A percentile compares a stretch with the other conserved stretches of the same genome.
Evolutionary conservation across 352 stramenopile species (phyloP).

Genomic region (Phytophthora foliorum): DNA sequence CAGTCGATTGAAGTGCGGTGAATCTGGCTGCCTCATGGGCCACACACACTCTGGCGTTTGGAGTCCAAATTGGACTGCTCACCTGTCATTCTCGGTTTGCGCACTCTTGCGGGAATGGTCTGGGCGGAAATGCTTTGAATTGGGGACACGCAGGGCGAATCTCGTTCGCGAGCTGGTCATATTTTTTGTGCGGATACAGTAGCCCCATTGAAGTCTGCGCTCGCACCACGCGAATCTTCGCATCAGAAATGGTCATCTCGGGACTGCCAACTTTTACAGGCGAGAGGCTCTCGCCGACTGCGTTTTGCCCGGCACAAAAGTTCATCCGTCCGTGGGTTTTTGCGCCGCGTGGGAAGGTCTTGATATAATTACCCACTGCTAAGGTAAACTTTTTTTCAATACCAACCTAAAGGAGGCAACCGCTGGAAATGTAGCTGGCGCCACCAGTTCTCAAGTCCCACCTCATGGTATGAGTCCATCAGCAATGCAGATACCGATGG

Average conservation of each 20-base stretch:
- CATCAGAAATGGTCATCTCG: neutral
- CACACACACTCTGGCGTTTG: neutral
- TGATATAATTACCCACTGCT: too few species aligned
- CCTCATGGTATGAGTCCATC: too few species aligned
- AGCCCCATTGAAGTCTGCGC: neutral
- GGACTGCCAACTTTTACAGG: neutral
- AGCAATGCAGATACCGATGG: too few species aligned
- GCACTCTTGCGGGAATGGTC: slow-evolving; percentile 1
- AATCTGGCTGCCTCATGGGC: neutral
- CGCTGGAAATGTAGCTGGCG: too few species aligned
- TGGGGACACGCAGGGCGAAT: neutral
- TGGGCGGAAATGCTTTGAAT: neutral
- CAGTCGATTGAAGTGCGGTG: neutral
- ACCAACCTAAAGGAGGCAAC: too few species aligned
- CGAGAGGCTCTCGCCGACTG: neutral
- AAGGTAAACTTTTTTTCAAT: too few species aligned
- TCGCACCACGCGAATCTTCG: slow-evolving; percentile 1
- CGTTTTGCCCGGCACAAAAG: neutral
- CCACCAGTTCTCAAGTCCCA: too few species aligned
- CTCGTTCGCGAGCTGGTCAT: neutral
- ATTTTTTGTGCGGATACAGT: neutral
- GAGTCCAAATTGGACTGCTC: too few species aligned
- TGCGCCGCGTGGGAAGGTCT: too few species aligned
- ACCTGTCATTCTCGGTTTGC: neutral
- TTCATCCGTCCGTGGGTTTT: too few species aligned